A percentile compares a stretch with the other conserved stretches of the same genome.
Conservation (phyloP, 176 grass and related monocot genomes). For the Rhynchospora tenuis region DNA sequence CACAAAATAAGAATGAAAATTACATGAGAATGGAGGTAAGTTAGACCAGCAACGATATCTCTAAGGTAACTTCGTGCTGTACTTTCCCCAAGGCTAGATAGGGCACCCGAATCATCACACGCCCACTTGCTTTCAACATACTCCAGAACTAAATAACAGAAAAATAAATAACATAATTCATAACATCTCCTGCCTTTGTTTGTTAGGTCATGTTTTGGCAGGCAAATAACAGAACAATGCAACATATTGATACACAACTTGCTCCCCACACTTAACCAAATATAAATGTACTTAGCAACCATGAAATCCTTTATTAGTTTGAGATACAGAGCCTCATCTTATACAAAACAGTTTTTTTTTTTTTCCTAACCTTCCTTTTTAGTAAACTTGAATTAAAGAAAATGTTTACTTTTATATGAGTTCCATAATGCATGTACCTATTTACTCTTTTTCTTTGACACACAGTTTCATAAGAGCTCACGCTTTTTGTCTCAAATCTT, state of each 20-base stretch:
- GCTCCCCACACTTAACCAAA: background rate
- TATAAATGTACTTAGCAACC: background rate
- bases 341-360: too few species aligned
- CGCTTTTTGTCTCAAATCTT: too few species aligned
- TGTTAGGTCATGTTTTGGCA: background rate
- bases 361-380: too few species aligned
- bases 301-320: background rate
- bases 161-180: background rate
- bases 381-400: too few species aligned
- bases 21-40: conserved; percentile 95
- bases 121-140: conserved; percentile 67
- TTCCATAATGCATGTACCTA: too few species aligned
- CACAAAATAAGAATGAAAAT: conserved; percentile 10
- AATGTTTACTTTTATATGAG: too few species aligned
- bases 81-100: conserved; percentile 49
- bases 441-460: too few species aligned
- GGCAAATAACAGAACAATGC: background rate
- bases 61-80: conserved; percentile 63
- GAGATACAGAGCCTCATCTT: too few species aligned
- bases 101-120: conserved; percentile 42
- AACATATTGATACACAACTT: background rate
- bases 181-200: background rate
- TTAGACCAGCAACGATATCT: conserved; percentile 70
- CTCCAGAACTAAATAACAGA: conserved; percentile 54
- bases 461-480: too few species aligned